A percentile compares a stretch with the other conserved stretches of the same genome.
Evolutionary conservation across 176 grass and related monocot genomes (phyloP).

Genomic region (Aegilops sharonensis): DNA sequence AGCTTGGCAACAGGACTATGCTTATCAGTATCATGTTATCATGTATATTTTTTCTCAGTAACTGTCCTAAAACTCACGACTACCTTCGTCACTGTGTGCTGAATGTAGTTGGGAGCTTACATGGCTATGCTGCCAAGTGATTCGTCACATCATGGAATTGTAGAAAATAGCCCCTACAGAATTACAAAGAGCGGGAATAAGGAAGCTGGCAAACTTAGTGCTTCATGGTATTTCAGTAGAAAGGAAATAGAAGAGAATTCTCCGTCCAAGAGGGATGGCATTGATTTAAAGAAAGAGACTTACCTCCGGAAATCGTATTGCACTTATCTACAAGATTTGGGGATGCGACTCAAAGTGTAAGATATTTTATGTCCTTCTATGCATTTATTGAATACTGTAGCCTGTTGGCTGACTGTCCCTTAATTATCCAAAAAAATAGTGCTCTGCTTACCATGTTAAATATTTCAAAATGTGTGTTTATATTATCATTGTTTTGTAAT

Average conservation of each 20-base stretch:
- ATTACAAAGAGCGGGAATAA: slow-evolving; percentile 26
- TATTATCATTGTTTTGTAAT: background rate
- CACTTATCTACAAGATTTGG: slow-evolving; percentile 87
- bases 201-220: slow-evolving; percentile 52
- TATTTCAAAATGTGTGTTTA: background rate
- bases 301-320: slow-evolving; percentile 82
- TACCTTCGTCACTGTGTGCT: slow-evolving; percentile 21
- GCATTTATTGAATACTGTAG: background rate
- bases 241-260: slow-evolving; percentile 95
- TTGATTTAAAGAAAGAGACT: slow-evolving; percentile 86
- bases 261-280: slow-evolving; percentile 78
- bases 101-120: slow-evolving; percentile 24
- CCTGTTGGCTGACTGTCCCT: background rate
- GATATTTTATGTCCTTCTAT: slow-evolving; percentile 32
- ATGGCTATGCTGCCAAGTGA: slow-evolving; percentile 57
- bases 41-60: background rate
- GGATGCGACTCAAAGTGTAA: slow-evolving; percentile 99
- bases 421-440: background rate
- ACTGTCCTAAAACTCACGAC: background rate
- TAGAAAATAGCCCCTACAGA: slow-evolving; percentile 53
- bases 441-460: background rate
- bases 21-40: background rate
- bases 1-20: background rate
- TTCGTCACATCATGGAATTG: slow-evolving; percentile 39
- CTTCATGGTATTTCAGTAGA: slow-evolving; percentile 88